Conservation (phyloP, 1,284 basidiomycete species). For the Tylopilus microsporus region DNA sequence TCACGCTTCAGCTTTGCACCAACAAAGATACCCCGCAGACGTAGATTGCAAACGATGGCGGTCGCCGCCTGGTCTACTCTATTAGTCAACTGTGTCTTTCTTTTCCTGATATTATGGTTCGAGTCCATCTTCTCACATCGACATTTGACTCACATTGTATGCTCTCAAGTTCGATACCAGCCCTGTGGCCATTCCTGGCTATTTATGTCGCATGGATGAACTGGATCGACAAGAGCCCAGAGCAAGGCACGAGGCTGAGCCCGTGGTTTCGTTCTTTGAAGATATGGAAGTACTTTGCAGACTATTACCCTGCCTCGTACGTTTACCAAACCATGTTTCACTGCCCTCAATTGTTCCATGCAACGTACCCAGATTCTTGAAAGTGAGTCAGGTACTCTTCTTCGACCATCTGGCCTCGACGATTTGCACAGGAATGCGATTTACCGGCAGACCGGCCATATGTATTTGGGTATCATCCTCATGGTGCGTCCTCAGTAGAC, state of each 20-base stretch:
- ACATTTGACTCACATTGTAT: conserved; percentile 5
- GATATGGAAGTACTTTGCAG: conserved; percentile 84
- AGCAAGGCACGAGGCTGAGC: conserved; percentile 72
- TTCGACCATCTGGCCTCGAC: background rate
- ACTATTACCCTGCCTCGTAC: conserved; percentile 89
- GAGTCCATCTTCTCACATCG: conserved; percentile 26
- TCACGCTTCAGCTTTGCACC: conserved; percentile 57
- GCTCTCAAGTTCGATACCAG: conserved; percentile 72
- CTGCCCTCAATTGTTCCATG: background rate
- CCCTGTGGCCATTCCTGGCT: conserved; percentile 80
- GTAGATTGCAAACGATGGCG: conserved; percentile 79
- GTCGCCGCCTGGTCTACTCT: conserved; percentile 85
- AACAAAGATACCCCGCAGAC: conserved; percentile 67
- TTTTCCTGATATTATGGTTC: conserved; percentile 80
- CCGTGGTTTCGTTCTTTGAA: conserved; percentile 69
- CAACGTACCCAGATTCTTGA: conserved; percentile 20
- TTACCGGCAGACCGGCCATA: conserved; percentile 89
- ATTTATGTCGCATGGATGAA: conserved; percentile 82
- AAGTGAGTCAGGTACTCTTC: conserved; percentile 15
- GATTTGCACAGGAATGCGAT: conserved; percentile 66
- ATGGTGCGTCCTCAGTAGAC: conserved; percentile 53
- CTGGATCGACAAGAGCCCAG: conserved; percentile 74
- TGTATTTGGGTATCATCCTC: conserved; percentile 96
- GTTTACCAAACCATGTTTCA: conserved; percentile 32
- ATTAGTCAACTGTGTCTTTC: conserved; percentile 61